Conservation (phyloP, 192 early-diverging fungal species). For the Pecoramyces ruminantium region DNA sequence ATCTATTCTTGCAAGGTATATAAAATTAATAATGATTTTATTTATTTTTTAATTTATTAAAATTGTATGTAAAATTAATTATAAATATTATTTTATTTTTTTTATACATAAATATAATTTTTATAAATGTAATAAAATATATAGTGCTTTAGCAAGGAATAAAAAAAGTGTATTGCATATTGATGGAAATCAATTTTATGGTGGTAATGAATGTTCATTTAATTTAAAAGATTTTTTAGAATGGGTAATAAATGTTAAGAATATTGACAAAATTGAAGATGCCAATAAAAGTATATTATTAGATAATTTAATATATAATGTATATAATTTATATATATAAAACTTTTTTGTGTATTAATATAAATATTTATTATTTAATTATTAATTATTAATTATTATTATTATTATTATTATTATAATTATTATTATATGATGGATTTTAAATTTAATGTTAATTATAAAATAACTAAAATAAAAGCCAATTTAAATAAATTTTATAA, state of each 20-base stretch:
- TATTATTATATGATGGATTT: too few species aligned
- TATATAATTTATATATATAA: too few species aligned
- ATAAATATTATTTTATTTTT: background rate
- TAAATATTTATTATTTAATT: too few species aligned
- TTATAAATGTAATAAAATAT: background rate
- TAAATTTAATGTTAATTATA: too few species aligned
- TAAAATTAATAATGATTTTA: too few species aligned
- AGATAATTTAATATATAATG: background rate
- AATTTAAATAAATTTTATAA: background rate
- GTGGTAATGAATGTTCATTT: constrained; percentile 44
- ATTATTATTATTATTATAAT: too few species aligned
- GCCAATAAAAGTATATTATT: background rate
- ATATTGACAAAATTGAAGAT: background rate
- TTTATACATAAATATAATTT: background rate
- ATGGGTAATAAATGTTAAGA: constrained; percentile 3
- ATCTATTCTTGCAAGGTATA: constrained; percentile 60
- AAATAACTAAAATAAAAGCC: too few species aligned
- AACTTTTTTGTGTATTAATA: too few species aligned
- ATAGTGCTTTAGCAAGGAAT: constrained; percentile 41
- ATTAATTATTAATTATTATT: too few species aligned
- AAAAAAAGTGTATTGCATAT: constrained; percentile 62
- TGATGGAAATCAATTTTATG: constrained; percentile 67
- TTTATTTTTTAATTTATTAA: too few species aligned
- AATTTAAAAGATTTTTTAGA: constrained; percentile 26
- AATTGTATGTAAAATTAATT: too few species aligned